phyloP scores from a whole-genome alignment of 176 grass and related monocot genomes.

The Phoenix dactylifera region DNA sequence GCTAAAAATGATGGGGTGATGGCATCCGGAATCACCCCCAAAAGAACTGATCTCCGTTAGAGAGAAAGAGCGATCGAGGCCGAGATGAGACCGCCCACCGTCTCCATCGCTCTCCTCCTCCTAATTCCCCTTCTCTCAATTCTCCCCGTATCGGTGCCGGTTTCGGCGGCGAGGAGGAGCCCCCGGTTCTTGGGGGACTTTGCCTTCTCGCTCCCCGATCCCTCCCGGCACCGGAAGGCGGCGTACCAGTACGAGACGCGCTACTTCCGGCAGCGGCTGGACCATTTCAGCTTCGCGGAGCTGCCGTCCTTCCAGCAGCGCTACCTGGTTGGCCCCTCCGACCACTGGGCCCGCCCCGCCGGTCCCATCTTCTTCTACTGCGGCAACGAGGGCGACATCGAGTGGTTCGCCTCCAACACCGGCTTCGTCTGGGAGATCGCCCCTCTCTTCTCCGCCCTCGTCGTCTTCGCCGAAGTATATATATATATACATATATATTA shows the following conservation, averaged over 20 bases:
- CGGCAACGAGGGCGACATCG: constrained; percentile 95
- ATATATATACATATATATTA: constrained; percentile 2
- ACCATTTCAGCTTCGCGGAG: constrained; percentile 83
- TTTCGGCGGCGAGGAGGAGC: no score
- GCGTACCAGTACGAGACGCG: constrained; percentile 50
- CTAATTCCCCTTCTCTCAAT: no score
- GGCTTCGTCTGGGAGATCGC: constrained; percentile 91
- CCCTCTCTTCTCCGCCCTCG: constrained; percentile 71
- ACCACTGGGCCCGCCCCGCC: constrained; percentile 32
- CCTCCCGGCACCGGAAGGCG: not conserved
- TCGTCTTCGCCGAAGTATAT: constrained; percentile 86
- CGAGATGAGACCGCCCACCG: no score
- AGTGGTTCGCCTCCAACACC: constrained; percentile 88
- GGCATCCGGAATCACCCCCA: no score
- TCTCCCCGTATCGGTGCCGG: no score
- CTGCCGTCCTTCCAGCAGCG: constrained; percentile 56
- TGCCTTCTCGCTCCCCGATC: constrained; percentile 21
- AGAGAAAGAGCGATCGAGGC: no score
- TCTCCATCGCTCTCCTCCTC: no score
- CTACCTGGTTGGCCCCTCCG: constrained; percentile 49
- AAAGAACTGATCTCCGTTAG: no score
- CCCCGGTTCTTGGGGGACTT: constrained; percentile 27
- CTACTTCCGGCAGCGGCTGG: constrained; percentile 78
- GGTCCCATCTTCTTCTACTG: constrained; percentile 98
- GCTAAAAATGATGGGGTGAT: no score